phyloP scores from a whole-genome alignment of 1,284 basidiomycete genomes.

The Ceratobasidium sp. region DNA sequence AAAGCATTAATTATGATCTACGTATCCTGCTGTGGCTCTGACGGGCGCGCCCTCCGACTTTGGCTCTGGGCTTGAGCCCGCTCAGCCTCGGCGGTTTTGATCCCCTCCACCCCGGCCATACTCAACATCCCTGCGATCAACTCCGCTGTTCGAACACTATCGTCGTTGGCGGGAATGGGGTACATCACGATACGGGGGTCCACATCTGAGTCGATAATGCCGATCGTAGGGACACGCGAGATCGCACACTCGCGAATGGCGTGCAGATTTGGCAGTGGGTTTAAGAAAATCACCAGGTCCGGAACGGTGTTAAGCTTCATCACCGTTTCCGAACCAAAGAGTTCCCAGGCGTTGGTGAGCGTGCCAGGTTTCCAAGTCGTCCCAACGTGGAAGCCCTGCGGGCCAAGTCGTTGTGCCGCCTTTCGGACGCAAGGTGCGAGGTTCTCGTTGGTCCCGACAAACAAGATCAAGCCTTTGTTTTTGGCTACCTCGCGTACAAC shows the following conservation, averaged over 20 bases:
- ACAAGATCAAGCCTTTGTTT: conserved; percentile 87
- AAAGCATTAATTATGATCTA: conserved; percentile 25
- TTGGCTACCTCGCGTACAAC: conserved; percentile 87
- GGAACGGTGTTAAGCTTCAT: conserved; percentile 76
- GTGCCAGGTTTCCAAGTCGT: conserved; percentile 95
- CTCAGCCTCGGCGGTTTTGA: conserved; percentile 56
- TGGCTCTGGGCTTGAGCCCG: conserved; percentile 27
- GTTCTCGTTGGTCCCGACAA: conserved; percentile 89
- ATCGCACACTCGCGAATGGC: conserved; percentile 89
- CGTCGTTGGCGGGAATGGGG: conserved; percentile 98
- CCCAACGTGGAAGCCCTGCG: conserved; percentile 82
- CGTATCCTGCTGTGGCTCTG: neutral
- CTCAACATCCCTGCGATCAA: conserved; percentile 92
- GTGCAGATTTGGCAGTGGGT: conserved; percentile 85
- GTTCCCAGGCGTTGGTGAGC: conserved; percentile 88
- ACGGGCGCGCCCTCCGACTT: conserved; percentile 33
- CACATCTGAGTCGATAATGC: conserved; percentile 93
- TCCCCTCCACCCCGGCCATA: conserved; percentile 90
- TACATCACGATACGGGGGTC: conserved; percentile 98
- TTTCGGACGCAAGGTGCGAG: conserved; percentile 81
- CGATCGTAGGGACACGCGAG: conserved; percentile 88
- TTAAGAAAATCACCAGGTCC: conserved; percentile 91
- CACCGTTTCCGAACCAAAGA: conserved; percentile 76
- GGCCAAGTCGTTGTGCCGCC: conserved; percentile 83
- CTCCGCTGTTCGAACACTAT: conserved; percentile 90